Base-by-base conservation (phyloP, 2,329 filamentous ascomycete species). In the Nothophoma quercina region DNA sequence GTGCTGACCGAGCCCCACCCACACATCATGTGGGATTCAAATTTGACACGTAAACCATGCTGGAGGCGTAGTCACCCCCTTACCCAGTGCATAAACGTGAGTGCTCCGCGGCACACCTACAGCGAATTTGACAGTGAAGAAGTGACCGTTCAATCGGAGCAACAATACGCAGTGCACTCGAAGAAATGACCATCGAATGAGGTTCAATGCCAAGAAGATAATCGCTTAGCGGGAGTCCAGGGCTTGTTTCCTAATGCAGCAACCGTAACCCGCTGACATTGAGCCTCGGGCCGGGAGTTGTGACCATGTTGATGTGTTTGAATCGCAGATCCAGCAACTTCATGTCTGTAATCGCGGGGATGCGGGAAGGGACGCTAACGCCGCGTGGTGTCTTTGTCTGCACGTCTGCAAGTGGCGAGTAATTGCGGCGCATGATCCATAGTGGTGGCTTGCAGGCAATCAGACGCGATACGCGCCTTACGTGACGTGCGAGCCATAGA, bases 131-230 rank as follows among this genome's bases (percentile, higher is more conserved):
- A 45, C 18, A 5, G 21, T 16, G 25, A 6, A 10, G 29, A 50
- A 50, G 30, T 50, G 41, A 55, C 51, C 12, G 35, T 35, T 40
- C 45, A 55, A 55, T 55, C 46, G 50, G 40, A 42, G 25, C 41
- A 33, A 26, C n/a, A 22, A 19, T 10, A 29, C 22, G 13, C 7
- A 3, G 22, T 18, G 15, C 12, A n/a, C 5, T 33, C n/a, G 45
- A 32, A 50, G 30, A 55, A 44, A 21, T 55, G 51, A 50, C 30
- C 29, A 28, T 46, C 46, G 40, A 55, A 55, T 55, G 25, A 55
- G 41, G n/a, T 5, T 26, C 30, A 28, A 7, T 33, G 23, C 25
- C 21, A 23, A 46, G 45, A 19, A 16, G 36, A 42, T 29, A 29
- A 28, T 50, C 35, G 41, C n/a, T 42, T 50, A 50, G 40, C 23